Base-by-base conservation (phyloP, 2,329 filamentous ascomycete genomes). In the Fusarium coffeatum region DNA sequence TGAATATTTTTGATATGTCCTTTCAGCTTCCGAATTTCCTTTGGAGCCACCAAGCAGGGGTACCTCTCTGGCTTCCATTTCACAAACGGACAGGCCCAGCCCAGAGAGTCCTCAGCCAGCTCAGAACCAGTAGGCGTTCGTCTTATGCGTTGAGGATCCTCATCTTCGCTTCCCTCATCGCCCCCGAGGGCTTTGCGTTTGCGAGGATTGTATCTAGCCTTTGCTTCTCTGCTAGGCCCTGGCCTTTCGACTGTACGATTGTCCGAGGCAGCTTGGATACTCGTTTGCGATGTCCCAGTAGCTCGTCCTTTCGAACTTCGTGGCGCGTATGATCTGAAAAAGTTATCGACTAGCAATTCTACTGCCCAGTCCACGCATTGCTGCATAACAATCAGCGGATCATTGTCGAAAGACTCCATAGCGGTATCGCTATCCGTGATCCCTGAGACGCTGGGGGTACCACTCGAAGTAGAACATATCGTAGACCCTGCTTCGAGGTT, bases 41-140 rank as follows among this genome's bases (percentile, higher is more conserved):
- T 28, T 10, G 23, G 16, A 1, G 30, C 47, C 37, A 25, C 0
- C 23, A 8, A 1, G 30, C 30, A 32, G 1, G 1, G 10, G 27
- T 60, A 47, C 0, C 6, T 0, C 0, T 6, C 1, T 1, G 45
- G 45, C 0, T 37, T n/a, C 62, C 42, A 55, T 5, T 66, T 62
- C 3, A 42, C 9, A 22, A 54, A 67, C 6, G 64, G 64, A 13
- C 62, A 68, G n/a, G 53, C 64, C 22, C 20, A 57, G 6, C 16
- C 5, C 2, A 5, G 45, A 16, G 6, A 22, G 7, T 20, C 10
- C 6, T 23, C 4, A 3, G 15, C 11, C 8, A 10, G 2, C 4
- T 11, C 1, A 9, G 3, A 3, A 12, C 0, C 2, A 28, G 2
- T 12, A 12, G 27, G 11, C 1, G 1, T 28, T 2, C 27, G 1